Evolutionary conservation across 1,284 basidiomycete genomes (phyloP), one percentile per base, ranked within the genome.

Genomic region (Wolfiporia cocos): DNA sequence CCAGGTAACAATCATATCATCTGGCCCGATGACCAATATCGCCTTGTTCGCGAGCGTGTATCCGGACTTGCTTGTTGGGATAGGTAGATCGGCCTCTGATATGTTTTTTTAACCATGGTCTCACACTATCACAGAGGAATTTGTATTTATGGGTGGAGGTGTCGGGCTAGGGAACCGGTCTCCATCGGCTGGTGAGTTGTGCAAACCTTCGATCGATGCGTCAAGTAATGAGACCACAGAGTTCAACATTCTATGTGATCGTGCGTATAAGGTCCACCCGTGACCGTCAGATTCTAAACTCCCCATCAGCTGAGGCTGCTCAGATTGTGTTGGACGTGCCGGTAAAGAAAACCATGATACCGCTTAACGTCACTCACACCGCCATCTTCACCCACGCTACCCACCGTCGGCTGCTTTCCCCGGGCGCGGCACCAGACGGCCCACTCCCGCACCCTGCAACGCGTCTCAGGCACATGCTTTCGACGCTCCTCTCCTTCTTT

Each of bases 141-240:
- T 92, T 44, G 83, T 90, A 3, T 87, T 90, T 54, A 92, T 92
- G 89, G 89, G 90, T n/a, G 89, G 89, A 29, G 85, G 78, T 1
- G 78, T 88, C n/a, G 88, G 88, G 3, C 56, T 86, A 11, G 89
- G 88, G 0, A 92, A 91, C 54, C 67, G 81, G 34, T 81, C 81
- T n/a, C 67, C 86, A 11, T 80, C 77, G 11, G 86, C 85, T 53
- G 78, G 78, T 78, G 43, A 34, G 68, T 56, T 3, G 7, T 4
- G 21, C 26, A 14, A 12, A 32, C 43, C 35, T 18, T 22, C 36
- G n/a, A 12, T 21, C 29, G 34, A 44, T 5, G 17, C 23, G 28
- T 21, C 34, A 44, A 29, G 21, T 31, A 6, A 42, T 22, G 9
- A 38, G 17, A 20, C 34, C 28, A 11, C 51, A 70, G 89, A 92